A percentile compares a stretch with the other conserved stretches of the same genome.
phyloP scores from a whole-genome alignment of 495 filamentous ascomycete genomes.

The Aspergillus panamensis region DNA sequence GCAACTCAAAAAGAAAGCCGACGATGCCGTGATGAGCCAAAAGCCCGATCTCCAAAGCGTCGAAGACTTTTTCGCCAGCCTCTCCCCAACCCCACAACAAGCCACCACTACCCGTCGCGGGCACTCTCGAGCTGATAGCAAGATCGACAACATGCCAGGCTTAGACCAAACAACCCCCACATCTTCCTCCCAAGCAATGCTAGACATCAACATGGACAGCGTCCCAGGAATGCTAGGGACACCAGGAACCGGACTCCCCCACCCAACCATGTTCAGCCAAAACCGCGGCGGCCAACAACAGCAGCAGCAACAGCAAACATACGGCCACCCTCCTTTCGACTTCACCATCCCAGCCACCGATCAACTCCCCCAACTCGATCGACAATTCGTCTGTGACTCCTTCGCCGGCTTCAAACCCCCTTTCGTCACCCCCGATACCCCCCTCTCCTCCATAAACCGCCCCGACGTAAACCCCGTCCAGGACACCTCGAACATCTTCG shows the following conservation, averaged over 20 bases:
- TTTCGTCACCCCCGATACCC: conserved; percentile 30
- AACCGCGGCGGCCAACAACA: conserved; percentile 26
- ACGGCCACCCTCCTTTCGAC: conserved; percentile 39
- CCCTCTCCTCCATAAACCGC: conserved; percentile 30
- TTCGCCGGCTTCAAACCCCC: conserved; percentile 62
- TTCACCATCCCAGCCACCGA: conserved; percentile 40
- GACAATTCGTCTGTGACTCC: conserved; percentile 74
- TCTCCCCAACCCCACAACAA: conserved; percentile 61
- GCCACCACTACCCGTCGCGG: conserved; percentile 39
- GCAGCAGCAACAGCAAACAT: conserved; percentile 13
- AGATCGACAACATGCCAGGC: conserved; percentile 25
- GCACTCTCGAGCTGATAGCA: conserved; percentile 37
- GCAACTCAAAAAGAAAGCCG: conserved; percentile 65
- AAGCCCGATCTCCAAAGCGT: conserved; percentile 87
- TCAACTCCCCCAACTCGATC: conserved; percentile 61
- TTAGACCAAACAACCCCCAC: conserved; percentile 31
- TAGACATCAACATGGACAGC: conserved; percentile 37
- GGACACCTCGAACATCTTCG: conserved; percentile 31
- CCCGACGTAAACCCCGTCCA: conserved; percentile 15
- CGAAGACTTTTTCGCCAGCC: conserved; percentile 88
- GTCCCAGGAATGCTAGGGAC: conserved; percentile 33
- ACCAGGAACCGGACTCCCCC: conserved; percentile 44
- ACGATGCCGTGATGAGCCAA: conserved; percentile 78
- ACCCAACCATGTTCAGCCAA: conserved; percentile 36
- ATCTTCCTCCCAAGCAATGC: conserved; percentile 22